phyloP scores from a whole-genome alignment of 805 yeast genomes.

The Starmerella potacharoeniae region DNA sequence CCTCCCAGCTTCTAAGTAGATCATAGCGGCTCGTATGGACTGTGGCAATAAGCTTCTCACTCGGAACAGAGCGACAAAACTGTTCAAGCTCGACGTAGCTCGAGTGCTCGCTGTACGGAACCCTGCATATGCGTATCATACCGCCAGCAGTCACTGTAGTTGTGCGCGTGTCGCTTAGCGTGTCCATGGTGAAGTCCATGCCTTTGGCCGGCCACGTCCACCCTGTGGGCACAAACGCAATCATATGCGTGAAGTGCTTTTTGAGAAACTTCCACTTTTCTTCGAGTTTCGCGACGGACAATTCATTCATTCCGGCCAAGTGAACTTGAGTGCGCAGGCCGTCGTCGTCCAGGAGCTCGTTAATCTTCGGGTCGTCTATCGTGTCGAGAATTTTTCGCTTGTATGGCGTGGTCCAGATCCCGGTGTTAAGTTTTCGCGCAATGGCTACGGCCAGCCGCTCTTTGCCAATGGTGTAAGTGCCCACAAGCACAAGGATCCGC shows the following conservation, averaged over 20 bases:
- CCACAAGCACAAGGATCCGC: slow-evolving; percentile 50
- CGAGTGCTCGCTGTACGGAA: slow-evolving; percentile 93
- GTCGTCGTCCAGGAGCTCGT: slow-evolving; percentile 34
- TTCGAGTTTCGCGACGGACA: slow-evolving; percentile 32
- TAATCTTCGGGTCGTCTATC: slow-evolving; percentile 35
- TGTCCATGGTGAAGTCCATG: slow-evolving; percentile 8
- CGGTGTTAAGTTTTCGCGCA: slow-evolving; percentile 28
- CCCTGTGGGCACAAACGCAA: slow-evolving; percentile 83
- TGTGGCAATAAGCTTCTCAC: slow-evolving; percentile 59
- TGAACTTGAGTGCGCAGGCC: slow-evolving; percentile 50
- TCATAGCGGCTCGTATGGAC: slow-evolving; percentile 34
- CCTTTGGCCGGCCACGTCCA: slow-evolving; percentile 51
- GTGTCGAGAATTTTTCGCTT: slow-evolving; percentile 39
- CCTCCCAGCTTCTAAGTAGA: slow-evolving; percentile 19
- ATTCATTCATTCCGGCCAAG: slow-evolving; percentile 56
- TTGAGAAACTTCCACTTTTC: slow-evolving; percentile 41
- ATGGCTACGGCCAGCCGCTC: slow-evolving; percentile 61
- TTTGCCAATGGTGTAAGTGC: slow-evolving; percentile 88
- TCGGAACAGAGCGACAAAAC: slow-evolving; percentile 45
- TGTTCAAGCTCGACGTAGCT: slow-evolving; percentile 68
- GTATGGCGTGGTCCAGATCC: slow-evolving; percentile 36
- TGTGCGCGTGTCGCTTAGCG: slow-evolving; percentile 16
- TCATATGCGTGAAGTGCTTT: slow-evolving; percentile 42
- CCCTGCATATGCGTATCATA: slow-evolving; percentile 40
- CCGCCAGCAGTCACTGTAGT: slow-evolving; percentile 21